Evolutionary conservation across 306 rosid species (phyloP).

Genomic region (Trifolium pratense): DNA sequence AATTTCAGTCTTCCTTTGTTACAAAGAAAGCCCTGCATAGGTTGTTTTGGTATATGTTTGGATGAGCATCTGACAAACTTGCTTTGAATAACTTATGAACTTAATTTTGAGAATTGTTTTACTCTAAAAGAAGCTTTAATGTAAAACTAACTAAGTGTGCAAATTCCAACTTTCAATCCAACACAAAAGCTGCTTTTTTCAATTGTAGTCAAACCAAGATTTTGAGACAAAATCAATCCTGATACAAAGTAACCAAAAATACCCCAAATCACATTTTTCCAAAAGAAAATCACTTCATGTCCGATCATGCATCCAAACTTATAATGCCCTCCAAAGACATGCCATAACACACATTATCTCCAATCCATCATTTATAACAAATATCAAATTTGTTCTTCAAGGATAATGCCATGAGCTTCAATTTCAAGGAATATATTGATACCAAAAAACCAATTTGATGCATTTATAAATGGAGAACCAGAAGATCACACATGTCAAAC

Average conservation of each 20-base stretch:
- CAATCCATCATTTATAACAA: not conserved
- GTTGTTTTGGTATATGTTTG: constrained; percentile 4
- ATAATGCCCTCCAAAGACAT: not conserved
- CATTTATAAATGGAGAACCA: not conserved
- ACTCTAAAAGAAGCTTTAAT: not conserved
- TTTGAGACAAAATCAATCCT: not conserved
- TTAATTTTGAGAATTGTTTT: not conserved
- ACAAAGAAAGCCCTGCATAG: not conserved
- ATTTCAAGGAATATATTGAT: not conserved
- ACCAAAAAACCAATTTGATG: not conserved
- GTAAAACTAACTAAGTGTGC: not conserved
- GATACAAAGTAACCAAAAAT: not conserved
- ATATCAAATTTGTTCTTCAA: not conserved
- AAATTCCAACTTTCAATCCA: not conserved
- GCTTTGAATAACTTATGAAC: not conserved
- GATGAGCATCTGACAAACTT: not conserved
- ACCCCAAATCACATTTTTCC: not conserved
- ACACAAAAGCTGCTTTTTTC: not conserved
- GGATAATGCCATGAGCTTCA: not conserved
- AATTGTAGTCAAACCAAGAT: not conserved
- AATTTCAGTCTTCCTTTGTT: constrained; percentile 11
- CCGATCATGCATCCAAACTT: not conserved
- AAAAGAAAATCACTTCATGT: not conserved
- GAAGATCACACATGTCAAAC: not conserved
- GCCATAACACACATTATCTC: not conserved